These are phyloP conservation scores for Rhizoclosmatium sp. DNA, from an alignment of 192 early-diverging fungal species.

Conservation along the genomic window DNA sequence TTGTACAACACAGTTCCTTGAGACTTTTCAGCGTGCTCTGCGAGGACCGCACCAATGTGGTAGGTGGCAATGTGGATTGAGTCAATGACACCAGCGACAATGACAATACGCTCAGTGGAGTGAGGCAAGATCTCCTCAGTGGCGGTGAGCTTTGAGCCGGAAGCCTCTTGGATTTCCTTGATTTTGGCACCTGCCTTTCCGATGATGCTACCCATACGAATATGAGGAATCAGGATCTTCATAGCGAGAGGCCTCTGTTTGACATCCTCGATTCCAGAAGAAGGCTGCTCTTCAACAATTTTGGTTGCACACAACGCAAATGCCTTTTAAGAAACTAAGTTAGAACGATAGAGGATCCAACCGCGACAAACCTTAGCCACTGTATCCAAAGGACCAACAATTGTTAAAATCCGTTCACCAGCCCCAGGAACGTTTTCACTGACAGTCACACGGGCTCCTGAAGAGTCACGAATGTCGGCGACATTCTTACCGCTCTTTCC, in stretches of 20 bases:
- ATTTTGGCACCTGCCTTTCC: slow-evolving; percentile 93
- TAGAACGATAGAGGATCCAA: slow-evolving; percentile 22
- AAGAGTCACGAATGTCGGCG: slow-evolving; percentile 81
- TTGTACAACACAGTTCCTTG: slow-evolving; percentile 44
- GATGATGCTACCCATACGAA: slow-evolving; percentile 86
- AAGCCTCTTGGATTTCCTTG: slow-evolving; percentile 93
- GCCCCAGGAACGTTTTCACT: slow-evolving; percentile 89
- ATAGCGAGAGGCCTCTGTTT: slow-evolving; percentile 66
- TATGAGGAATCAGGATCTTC: slow-evolving; percentile 89
- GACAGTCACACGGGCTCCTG: slow-evolving; percentile 91
- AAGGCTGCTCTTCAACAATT: slow-evolving; percentile 43
- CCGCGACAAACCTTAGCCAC: slow-evolving; percentile 38
- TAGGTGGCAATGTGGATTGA: slow-evolving; percentile 82
- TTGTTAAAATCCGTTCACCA: slow-evolving; percentile 74
- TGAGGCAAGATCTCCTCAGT: slow-evolving; percentile 92
- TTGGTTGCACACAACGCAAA: slow-evolving; percentile 77
- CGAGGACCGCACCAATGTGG: slow-evolving; percentile 47
- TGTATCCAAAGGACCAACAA: slow-evolving; percentile 53
- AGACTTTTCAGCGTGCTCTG: slow-evolving; percentile 38
- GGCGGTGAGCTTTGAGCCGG: slow-evolving; percentile 85
- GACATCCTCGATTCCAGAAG: slow-evolving; percentile 46
- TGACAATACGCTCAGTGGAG: slow-evolving; percentile 91
- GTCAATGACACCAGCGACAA: slow-evolving; percentile 84
- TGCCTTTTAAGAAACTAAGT: slow-evolving; percentile 48
- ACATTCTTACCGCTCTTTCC: slow-evolving; percentile 84